phyloP scores from a whole-genome alignment of 1,284 basidiomycete species.

The Cutaneotrichosporon arboriforme region DNA sequence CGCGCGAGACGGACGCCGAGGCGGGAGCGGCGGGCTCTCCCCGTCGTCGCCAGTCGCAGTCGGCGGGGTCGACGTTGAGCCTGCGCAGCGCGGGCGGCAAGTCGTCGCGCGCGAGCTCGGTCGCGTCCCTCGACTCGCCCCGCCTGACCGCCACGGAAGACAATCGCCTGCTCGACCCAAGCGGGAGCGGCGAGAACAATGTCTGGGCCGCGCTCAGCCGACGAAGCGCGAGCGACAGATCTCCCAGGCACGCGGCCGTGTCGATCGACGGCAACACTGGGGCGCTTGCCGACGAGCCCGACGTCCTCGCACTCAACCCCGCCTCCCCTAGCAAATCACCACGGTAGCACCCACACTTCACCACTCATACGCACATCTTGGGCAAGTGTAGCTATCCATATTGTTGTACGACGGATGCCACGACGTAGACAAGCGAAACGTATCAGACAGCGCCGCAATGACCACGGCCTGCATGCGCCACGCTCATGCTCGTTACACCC shows the following conservation, averaged over 20 bases:
- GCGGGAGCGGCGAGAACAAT: background rate
- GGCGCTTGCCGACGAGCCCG: background rate
- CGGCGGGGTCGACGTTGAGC: background rate
- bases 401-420: too few relatives aligned
- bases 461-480: too few relatives aligned
- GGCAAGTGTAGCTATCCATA: too few relatives aligned
- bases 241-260: background rate
- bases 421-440: too few relatives aligned
- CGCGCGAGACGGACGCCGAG: background rate
- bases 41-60: background rate
- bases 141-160: background rate
- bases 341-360: too few relatives aligned
- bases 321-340: background rate
- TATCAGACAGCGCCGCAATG: too few relatives aligned
- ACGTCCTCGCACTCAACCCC: background rate
- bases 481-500: too few relatives aligned
- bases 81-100: background rate
- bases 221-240: background rate
- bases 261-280: background rate
- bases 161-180: background rate
- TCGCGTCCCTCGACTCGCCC: background rate
- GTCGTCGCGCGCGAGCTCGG: slow-evolving; percentile 1
- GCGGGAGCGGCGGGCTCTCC: background rate
- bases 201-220: slow-evolving; percentile 1
- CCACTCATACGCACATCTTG: too few relatives aligned